Evolutionary conservation across 225 moss, liverwort and hornwort species (phyloP).

Genomic region (Physcomitrellopsis africana): DNA sequence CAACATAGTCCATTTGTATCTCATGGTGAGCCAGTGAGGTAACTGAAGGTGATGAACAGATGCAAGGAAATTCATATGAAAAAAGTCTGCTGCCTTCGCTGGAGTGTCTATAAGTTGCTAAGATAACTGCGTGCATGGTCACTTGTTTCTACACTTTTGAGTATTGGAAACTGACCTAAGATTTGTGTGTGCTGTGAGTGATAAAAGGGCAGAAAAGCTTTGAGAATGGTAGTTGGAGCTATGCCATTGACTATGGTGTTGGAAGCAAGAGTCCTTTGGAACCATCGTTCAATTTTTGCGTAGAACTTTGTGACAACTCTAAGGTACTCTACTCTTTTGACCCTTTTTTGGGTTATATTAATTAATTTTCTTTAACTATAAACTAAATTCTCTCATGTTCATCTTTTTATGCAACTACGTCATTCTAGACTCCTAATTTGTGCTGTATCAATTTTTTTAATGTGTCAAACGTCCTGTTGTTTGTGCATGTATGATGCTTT

Average conservation of each 20-base stretch:
- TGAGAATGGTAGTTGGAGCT: conserved; percentile 73
- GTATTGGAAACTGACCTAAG: conserved; percentile 29
- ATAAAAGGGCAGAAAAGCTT: conserved; percentile 62
- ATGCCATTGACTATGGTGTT: conserved; percentile 85
- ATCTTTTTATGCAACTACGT: not conserved
- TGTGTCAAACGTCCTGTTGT: not conserved
- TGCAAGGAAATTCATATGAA: too few species aligned
- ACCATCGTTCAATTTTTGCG: conserved; percentile 87
- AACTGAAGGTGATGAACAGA: not conserved
- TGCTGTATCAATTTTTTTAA: not conserved
- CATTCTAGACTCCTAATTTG: conserved; percentile 11
- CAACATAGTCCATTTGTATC: not conserved
- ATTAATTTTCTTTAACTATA: not conserved
- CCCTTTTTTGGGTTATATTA: not conserved
- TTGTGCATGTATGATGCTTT: conserved; percentile 17
- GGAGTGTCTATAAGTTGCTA: not conserved
- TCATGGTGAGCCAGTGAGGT: not conserved
- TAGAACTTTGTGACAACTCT: conserved; percentile 76
- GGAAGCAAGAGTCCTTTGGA: conserved; percentile 87
- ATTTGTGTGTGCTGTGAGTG: conserved; percentile 41
- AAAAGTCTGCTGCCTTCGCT: not conserved
- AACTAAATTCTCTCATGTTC: not conserved
- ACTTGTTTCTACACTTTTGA: conserved; percentile 13
- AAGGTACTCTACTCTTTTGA: conserved; percentile 50
- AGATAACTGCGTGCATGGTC: not conserved